phyloP scores from a whole-genome alignment of 2,329 filamentous ascomycete species.

The Fulvia fulva region DNA sequence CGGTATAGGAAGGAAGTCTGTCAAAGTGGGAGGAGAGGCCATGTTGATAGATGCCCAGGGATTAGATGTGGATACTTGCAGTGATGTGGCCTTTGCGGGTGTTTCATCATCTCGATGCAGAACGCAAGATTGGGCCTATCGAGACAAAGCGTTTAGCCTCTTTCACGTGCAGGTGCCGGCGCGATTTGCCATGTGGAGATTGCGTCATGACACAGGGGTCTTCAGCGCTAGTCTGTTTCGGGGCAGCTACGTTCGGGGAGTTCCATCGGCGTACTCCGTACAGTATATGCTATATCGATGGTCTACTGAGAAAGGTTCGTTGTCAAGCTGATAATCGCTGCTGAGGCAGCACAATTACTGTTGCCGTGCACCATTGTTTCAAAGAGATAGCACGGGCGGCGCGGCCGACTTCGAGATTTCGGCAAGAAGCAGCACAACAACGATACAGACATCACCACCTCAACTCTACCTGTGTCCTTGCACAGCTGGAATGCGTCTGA shows the following conservation, averaged over 20 bases:
- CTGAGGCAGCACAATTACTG: too few relatives aligned
- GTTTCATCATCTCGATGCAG: neutral
- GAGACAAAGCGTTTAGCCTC: neutral
- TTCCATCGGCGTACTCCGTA: neutral
- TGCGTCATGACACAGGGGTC: neutral
- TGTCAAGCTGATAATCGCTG: too few relatives aligned
- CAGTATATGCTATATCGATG: too few relatives aligned
- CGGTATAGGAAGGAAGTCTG: conserved; percentile 35
- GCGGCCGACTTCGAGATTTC: too few relatives aligned
- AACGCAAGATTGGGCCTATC: neutral
- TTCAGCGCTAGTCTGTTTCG: neutral
- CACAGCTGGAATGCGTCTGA: too few relatives aligned
- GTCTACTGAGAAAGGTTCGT: too few relatives aligned
- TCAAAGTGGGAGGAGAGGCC: neutral
- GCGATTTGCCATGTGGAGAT: neutral
- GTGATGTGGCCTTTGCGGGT: neutral
- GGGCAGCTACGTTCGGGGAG: neutral
- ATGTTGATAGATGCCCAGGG: neutral
- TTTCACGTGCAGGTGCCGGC: neutral
- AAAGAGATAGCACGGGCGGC: too few relatives aligned
- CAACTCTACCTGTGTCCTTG: too few relatives aligned
- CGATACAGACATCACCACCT: too few relatives aligned
- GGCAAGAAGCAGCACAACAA: too few relatives aligned
- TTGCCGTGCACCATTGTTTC: too few relatives aligned
- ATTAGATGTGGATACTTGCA: neutral